phyloP scores from a whole-genome alignment of 2,329 filamentous ascomycete species.

The Colletotrichum sp. region DNA sequence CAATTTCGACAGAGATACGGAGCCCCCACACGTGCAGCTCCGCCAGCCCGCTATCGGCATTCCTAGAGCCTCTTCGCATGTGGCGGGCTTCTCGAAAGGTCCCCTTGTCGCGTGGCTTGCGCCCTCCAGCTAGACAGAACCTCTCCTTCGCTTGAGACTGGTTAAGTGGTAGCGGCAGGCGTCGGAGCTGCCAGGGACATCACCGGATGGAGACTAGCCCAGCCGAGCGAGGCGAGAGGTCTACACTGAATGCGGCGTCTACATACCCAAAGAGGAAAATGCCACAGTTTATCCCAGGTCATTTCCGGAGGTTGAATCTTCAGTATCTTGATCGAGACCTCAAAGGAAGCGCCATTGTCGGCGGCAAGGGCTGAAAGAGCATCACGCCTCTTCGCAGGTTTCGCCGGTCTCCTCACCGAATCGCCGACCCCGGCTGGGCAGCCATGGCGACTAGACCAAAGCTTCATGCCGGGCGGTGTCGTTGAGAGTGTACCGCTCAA shows the following conservation, averaged over 20 bases:
- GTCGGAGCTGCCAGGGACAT: background rate
- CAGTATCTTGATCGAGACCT: background rate
- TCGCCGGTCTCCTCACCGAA: background rate
- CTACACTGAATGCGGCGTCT: background rate
- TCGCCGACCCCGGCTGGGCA: background rate
- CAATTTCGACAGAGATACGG: background rate
- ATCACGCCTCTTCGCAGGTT: background rate
- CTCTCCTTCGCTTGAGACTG: background rate
- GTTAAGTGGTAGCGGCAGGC: background rate
- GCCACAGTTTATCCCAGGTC: background rate
- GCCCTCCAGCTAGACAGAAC: accelerated
- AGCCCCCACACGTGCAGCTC: background rate
- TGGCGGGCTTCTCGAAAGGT: background rate
- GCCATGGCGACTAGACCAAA: background rate
- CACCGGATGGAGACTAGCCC: background rate
- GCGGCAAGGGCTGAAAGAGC: background rate
- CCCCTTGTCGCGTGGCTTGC: background rate
- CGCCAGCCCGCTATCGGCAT: background rate
- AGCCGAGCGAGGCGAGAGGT: background rate
- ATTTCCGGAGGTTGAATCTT: background rate
- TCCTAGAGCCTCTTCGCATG: background rate
- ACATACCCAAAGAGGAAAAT: background rate
- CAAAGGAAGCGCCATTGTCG: background rate
- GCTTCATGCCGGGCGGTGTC: background rate
- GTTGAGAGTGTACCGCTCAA: background rate